These are phyloP conservation scores for Biscogniauxia mediterranea DNA, from an alignment of 2,329 filamentous ascomycete genomes.

Conservation along the genomic window DNA sequence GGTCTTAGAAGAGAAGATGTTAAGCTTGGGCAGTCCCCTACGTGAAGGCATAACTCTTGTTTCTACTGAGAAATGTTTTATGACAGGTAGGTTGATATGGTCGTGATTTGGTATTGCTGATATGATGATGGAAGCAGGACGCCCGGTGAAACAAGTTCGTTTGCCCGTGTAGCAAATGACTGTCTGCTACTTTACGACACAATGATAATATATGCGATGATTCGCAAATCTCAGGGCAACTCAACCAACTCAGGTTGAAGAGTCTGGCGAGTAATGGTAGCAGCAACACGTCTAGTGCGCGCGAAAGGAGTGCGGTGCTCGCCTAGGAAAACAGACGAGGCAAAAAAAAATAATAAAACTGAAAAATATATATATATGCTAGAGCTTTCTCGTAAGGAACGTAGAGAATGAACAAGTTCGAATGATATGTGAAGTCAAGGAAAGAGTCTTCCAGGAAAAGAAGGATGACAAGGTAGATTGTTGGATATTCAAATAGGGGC, in stretches of 20 bases:
- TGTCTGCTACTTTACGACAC: constrained; percentile 5
- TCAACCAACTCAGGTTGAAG: neutral
- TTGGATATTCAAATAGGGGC: neutral
- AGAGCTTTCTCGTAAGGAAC: constrained; percentile 14
- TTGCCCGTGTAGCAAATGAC: too few relatives aligned
- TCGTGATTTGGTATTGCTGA: neutral
- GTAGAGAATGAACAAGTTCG: constrained; percentile 9
- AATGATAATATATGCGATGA: neutral
- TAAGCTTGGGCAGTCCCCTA: constrained; percentile 21
- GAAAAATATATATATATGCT: neutral
- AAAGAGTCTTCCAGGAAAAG: too few relatives aligned
- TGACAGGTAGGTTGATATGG: constrained; percentile 1
- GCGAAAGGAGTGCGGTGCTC: constrained; percentile 1
- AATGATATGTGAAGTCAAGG: constrained; percentile 5
- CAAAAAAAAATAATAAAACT: constrained; percentile 6
- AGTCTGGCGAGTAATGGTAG: neutral
- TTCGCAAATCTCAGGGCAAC: neutral
- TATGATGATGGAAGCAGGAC: too few relatives aligned
- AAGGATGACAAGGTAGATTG: neutral
- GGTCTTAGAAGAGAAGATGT: constrained; percentile 17
- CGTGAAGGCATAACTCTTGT: constrained; percentile 24
- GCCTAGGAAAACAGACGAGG: neutral
- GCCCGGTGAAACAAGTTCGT: too few relatives aligned
- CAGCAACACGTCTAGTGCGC: constrained; percentile 9
- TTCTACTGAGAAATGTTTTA: constrained; percentile 7